A percentile compares a stretch with the other conserved stretches of the same genome.
Evolutionary conservation across 108 stramenopile genomes (phyloP).

Genomic region (Mediolabrus comicus): DNA sequence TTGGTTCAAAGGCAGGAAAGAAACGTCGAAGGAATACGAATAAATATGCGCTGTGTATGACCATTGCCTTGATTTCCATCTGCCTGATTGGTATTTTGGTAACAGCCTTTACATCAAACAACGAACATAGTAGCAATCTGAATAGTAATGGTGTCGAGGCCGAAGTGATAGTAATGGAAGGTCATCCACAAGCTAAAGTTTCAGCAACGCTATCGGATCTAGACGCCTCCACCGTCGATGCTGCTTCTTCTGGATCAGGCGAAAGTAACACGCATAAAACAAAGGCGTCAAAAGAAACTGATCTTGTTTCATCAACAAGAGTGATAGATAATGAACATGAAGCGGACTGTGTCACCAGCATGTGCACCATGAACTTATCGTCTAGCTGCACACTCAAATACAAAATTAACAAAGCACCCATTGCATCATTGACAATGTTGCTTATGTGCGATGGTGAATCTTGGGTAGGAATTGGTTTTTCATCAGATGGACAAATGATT

Average conservation of each 20-base stretch:
- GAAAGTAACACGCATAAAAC: neutral
- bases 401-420: neutral
- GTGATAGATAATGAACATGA: neutral
- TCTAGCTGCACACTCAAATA: neutral
- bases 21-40: neutral
- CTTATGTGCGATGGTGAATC: neutral
- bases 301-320: neutral
- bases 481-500: slow-evolving; percentile 18
- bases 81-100: neutral
- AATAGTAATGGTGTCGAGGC: neutral
- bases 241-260: neutral
- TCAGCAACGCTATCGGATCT: neutral
- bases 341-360: neutral
- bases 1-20: neutral
- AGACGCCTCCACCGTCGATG: neutral
- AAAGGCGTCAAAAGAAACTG: neutral
- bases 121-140: neutral
- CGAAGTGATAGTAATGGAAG: neutral
- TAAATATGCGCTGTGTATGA: neutral
- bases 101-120: neutral
- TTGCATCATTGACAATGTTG: neutral
- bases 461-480: slow-evolving; percentile 30
- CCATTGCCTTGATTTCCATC: neutral
- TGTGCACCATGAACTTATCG: neutral
- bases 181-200: neutral